These are phyloP conservation scores for Colletotrichum brevisporum DNA, from an alignment of 2,329 filamentous ascomycete genomes.

Conservation along the genomic window DNA sequence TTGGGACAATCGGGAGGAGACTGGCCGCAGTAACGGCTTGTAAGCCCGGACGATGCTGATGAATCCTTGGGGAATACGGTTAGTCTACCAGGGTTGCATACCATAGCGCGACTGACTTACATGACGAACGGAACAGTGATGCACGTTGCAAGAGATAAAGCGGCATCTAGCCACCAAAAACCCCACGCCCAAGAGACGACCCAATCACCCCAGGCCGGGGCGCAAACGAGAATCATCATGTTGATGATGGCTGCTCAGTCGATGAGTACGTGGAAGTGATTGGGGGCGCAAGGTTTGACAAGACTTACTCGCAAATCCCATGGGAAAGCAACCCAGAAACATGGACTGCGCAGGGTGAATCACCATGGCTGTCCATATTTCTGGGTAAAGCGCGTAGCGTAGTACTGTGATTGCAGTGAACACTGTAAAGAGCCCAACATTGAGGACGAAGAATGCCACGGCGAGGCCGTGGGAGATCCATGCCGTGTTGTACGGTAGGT, in stretches of 20 bases:
- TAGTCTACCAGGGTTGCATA: too few species aligned
- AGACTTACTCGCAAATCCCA: slow-evolving; percentile 72
- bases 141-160: slow-evolving; percentile 66
- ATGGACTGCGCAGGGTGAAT: slow-evolving; percentile 76
- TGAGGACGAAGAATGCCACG: slow-evolving; percentile 72
- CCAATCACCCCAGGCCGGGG: slow-evolving; percentile 71
- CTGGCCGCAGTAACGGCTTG: slow-evolving; percentile 74
- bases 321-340: slow-evolving; percentile 78
- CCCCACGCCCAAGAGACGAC: slow-evolving; percentile 68
- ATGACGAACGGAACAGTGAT: slow-evolving; percentile 71
- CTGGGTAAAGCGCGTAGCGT: slow-evolving; percentile 75
- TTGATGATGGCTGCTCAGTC: slow-evolving; percentile 67
- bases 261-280: too few species aligned
- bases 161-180: slow-evolving; percentile 71
- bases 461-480: slow-evolving; percentile 62
- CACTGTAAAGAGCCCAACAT: slow-evolving; percentile 68
- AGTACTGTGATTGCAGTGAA: slow-evolving; percentile 69
- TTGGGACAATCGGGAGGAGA: slow-evolving; percentile 76
- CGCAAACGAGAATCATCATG: slow-evolving; percentile 73
- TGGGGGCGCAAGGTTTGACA: too few species aligned
- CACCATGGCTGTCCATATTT: slow-evolving; percentile 77
- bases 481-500: slow-evolving; percentile 70
- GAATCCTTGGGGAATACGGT: slow-evolving; percentile 46
- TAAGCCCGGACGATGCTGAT: slow-evolving; percentile 61
- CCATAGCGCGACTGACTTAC: slow-evolving; percentile 46